These are phyloP conservation scores for Solanum hybrid DNA, from an alignment of 305 asterid species.

Conservation along the genomic window DNA sequence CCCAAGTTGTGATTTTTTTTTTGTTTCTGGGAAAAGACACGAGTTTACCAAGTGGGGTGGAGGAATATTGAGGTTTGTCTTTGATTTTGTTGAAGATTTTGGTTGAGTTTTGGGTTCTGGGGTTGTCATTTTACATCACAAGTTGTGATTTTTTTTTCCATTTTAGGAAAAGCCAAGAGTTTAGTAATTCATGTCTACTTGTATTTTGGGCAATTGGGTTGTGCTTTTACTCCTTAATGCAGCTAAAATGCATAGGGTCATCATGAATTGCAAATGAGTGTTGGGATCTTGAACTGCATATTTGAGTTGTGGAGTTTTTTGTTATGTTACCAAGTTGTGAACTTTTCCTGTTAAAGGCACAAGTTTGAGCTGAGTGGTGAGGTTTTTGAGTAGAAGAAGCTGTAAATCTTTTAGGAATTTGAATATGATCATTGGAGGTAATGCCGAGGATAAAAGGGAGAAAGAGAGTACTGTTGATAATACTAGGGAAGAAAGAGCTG, in stretches of 20 bases:
- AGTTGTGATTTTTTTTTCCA: background rate
- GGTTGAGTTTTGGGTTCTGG: background rate
- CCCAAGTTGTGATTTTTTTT: background rate
- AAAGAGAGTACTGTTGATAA: slow-evolving; percentile 9
- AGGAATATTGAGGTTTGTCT: background rate
- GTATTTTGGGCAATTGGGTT: background rate
- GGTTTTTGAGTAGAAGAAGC: slow-evolving; percentile 22
- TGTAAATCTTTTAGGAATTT: slow-evolving; percentile 56
- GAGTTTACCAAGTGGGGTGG: background rate
- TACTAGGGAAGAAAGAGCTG: slow-evolving; percentile 21
- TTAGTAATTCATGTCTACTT: background rate
- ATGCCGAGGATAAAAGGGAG: slow-evolving; percentile 51
- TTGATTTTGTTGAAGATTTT: background rate
- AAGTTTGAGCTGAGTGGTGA: slow-evolving; percentile 6
- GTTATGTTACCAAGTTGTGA: background rate
- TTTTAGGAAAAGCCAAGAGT: background rate
- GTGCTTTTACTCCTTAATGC: background rate
- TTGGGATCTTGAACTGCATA: background rate
- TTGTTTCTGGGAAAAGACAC: background rate
- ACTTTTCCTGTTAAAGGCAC: background rate
- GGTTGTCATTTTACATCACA: background rate
- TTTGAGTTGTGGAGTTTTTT: background rate
- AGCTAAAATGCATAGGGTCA: background rate
- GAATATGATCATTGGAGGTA: slow-evolving; percentile 89
- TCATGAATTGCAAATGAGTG: background rate